These are phyloP conservation scores for Cicer arietinum DNA, from an alignment of 306 rosid genomes.

Conservation along the genomic window DNA sequence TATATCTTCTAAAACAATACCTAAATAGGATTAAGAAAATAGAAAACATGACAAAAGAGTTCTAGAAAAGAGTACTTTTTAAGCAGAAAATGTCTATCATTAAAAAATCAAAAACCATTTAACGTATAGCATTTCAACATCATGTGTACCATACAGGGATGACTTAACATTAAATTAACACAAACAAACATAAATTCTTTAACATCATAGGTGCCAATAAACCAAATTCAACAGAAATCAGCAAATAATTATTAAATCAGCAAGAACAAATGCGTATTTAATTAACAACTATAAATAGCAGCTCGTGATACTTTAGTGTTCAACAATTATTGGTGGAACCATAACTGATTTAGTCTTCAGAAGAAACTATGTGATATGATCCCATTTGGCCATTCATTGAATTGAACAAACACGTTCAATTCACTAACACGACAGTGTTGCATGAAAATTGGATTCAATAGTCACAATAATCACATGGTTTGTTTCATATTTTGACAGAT, in stretches of 20 bases:
- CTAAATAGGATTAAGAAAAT: conserved; percentile 37
- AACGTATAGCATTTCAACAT: conserved; percentile 40
- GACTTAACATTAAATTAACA: conserved; percentile 32
- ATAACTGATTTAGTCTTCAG: conserved; percentile 37
- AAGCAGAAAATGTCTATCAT: conserved; percentile 4
- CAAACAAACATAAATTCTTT: conserved; percentile 37
- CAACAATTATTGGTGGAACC: conserved; percentile 37
- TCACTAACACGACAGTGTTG: conserved; percentile 38
- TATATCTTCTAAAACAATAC: conserved; percentile 19
- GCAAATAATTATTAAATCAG: conserved; percentile 10
- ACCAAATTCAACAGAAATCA: conserved; percentile 4
- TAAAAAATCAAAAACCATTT: conserved; percentile 18
- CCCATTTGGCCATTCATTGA: conserved; percentile 16
- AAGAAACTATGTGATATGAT: conserved; percentile 39
- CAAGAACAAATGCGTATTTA: background rate
- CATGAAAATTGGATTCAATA: conserved; percentile 64
- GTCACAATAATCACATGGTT: conserved; percentile 44
- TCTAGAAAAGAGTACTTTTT: conserved; percentile 26
- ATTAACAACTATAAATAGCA: background rate
- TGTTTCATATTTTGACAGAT: conserved; percentile 6
- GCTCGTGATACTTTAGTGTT: conserved; percentile 30
- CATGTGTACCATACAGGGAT: conserved; percentile 40
- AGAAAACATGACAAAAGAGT: conserved; percentile 6
- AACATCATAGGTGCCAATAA: conserved; percentile 6
- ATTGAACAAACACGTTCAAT: conserved; percentile 30